Base-by-base conservation (phyloP, 257 asterid genomes). In the Plantago elongata region DNA sequence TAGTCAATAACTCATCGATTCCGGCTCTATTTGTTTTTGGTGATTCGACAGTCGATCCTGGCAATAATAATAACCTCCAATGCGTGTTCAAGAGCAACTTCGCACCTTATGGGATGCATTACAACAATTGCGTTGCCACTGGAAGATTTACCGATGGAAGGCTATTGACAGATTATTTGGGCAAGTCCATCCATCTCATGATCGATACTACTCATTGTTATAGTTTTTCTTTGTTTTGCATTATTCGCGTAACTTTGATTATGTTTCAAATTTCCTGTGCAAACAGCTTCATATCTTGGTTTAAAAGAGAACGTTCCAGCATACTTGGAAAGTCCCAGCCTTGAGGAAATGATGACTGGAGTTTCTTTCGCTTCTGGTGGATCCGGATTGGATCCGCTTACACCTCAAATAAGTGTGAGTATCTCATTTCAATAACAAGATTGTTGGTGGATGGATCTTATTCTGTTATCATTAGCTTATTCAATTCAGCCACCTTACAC, bases 291-390 rank as follows among this genome's bases (percentile, higher is more conserved):
- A 1, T 79, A 87, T 14, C 5, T 57, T 10, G 95, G 94, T 15
- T 22, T 83, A 44, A 90, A 85, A 77, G 91, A 83, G 14, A 63
- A 51, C 27, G 11, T 90, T n/a, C 98, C 95, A 40, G 83, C 96
- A 3, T 90, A 88, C 67, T 73, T 90, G 80, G 95, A 88, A 60
- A 80, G 62, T 0, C 89, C 81, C 1, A 80, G 62, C 86, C 54
- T 74, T 2, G 83, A 80, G 10, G 91, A 88, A 9, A 78, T 90
- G 65, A 68, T 61, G 63, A 83, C 89, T 16, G 98, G 98, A 67
- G 98, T 88, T 60, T 77, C 79, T 62, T 90, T 90, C 62, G 98
- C 95, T 42, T 90, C 98, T 0, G 89, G 83, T 0, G 73, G 85
- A 63, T 27, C 95, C 40, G 98, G 98, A 3, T 74, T 63, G 64